Evolutionary conservation across 805 yeast genomes (phyloP), one percentile per base, ranked within the genome.

Genomic region (Maudiozyma turicensis): DNA sequence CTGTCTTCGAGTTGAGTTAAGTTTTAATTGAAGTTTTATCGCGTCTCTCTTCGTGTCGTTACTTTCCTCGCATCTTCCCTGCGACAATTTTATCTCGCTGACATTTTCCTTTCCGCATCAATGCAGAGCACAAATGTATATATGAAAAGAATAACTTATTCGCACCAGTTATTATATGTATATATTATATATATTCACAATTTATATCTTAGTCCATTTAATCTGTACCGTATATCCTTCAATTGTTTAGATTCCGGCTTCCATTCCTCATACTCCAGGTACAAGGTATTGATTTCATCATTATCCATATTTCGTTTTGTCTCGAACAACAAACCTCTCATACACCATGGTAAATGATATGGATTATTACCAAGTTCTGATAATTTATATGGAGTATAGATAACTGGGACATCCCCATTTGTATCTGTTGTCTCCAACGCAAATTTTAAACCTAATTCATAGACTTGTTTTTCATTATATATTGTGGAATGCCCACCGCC

Each of bases 401-500:
- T 63, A 5, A 69, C 58, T 6, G 72, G 71, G 8, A 61, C 58
- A 13, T 76, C 71, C 40, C 69, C 65, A 10, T 73, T 67, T 15
- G 81, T 62, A 54, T 81, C 82, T 15, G 82, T 77, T 0, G 97
- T 87, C 57, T 85, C 89, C 26, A 90, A 66, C 1, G 86, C 77
- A 61, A 85, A 83, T 51, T 81, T 75, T 40, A 90, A 59, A 0
- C 93, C 96, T 52, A 86, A 62, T 54, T 82, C 86, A 62, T 91
- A 91, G 0, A 93, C 98, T 49, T 81, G 77, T 4, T 82, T 79
- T 54, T 87, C 95, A 58, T 86, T 84, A 65, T 91, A 91, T 30
- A 93, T 81, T 53, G 77, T 83, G 0, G 97, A 89, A 64, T 91
- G 99, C 0, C 99, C 99, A 7, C 93, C 90, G 3, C 97, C 96